A percentile compares a stretch with the other conserved stretches of the same genome.
These are phyloP conservation scores for Drosera spatulata DNA, from an alignment of 179 eudicot genomes.

Conservation along the genomic window DNA sequence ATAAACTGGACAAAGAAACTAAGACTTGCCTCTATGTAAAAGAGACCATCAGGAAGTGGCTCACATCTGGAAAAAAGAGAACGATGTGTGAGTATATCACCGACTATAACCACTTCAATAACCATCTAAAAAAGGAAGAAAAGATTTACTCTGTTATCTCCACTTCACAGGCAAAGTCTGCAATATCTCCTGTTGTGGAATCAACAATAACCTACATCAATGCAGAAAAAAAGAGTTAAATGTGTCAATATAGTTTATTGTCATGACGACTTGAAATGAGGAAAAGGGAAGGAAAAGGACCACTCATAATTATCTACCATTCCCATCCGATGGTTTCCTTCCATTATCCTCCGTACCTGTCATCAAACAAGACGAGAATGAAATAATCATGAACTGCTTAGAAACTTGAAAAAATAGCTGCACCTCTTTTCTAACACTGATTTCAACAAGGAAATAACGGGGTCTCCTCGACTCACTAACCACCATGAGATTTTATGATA, in stretches of 20 bases:
- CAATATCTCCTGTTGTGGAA: constrained; percentile 69
- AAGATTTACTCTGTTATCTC: constrained; percentile 89
- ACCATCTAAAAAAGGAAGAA: constrained; percentile 2
- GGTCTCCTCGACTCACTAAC: no score
- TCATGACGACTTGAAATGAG: constrained; percentile 8
- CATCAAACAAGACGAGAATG: constrained; percentile 26
- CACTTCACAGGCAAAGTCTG: constrained; percentile 97
- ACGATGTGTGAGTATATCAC: constrained; percentile 1
- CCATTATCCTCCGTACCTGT: constrained; percentile 99
- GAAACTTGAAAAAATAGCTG: no score
- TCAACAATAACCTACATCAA: constrained; percentile 71
- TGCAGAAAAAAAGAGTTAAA: constrained; percentile 8
- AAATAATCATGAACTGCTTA: constrained; percentile 14
- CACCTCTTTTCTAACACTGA: no score
- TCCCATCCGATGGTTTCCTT: constrained; percentile 99
- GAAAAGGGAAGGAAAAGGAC: constrained; percentile 14
- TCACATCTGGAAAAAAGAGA: constrained; percentile 62
- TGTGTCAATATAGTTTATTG: constrained; percentile 2
- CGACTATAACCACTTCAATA: no score
- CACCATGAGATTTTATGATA: no score
- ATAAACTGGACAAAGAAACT: not conserved
- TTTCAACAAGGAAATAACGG: no score
- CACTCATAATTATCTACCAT: constrained; percentile 53
- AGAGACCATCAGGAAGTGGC: constrained; percentile 99
- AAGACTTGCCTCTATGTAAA: constrained; percentile 76